Percentiles rank a stretch among this genome's conserved stretches.
phyloP scores from a whole-genome alignment of 139 green algal genomes.

The Haematococcus sp. region DNA sequence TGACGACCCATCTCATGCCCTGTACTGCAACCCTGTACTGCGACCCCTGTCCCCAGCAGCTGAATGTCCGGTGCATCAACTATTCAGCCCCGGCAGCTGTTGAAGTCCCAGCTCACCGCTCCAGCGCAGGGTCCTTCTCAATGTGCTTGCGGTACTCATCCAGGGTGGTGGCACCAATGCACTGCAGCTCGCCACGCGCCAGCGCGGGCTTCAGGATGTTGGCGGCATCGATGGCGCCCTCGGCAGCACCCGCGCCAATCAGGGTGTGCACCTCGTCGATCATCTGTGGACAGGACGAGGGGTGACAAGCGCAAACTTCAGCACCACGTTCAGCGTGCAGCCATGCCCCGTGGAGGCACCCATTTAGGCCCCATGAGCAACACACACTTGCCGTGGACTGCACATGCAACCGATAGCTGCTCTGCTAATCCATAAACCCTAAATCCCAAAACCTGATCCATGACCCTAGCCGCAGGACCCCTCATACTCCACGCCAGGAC shows the following conservation, averaged over 20 bases:
- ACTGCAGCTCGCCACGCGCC: constrained; percentile 97
- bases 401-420: no score
- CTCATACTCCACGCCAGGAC: no score
- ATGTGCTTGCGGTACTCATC: constrained; percentile 99
- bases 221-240: constrained; percentile 98
- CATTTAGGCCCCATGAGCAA: neutral
- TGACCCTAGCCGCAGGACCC: no score
- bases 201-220: constrained; percentile 99
- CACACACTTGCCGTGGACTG: no score
- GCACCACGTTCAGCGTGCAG: no score
- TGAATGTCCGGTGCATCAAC: no score
- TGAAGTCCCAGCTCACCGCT: constrained; percentile 76
- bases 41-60: no score
- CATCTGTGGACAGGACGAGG: constrained; percentile 58
- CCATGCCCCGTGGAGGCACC: neutral
- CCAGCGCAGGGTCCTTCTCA: constrained; percentile 98
- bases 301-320: neutral
- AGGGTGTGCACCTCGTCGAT: constrained; percentile 98
- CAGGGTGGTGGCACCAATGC: constrained; percentile 98
- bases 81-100: no score
- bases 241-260: constrained; percentile 95
- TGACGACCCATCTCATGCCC: no score
- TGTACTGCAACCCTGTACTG: no score
- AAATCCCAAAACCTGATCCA: no score
- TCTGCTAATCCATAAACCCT: no score